These are phyloP conservation scores for Lasiosphaeria miniovina DNA, from an alignment of 495 filamentous ascomycete genomes.

Conservation along the genomic window DNA sequence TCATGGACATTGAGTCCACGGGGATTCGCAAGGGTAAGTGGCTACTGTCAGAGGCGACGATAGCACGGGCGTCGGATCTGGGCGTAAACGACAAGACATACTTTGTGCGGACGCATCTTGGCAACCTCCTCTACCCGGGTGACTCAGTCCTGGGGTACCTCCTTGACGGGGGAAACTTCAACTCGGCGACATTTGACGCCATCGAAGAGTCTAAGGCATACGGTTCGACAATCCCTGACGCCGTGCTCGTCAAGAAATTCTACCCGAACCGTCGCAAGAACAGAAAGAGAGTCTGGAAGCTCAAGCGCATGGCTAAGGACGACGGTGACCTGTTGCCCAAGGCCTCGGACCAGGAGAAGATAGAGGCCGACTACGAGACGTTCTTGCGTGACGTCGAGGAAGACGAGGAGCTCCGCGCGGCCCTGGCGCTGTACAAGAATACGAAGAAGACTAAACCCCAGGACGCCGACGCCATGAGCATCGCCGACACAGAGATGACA, in stretches of 20 bases:
- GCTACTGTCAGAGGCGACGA: constrained; percentile 77
- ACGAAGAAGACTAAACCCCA: constrained; percentile 35
- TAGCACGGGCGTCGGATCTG: constrained; percentile 86
- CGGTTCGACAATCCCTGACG: constrained; percentile 78
- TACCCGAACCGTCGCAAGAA: constrained; percentile 81
- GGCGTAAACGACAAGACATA: constrained; percentile 82
- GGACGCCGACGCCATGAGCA: constrained; percentile 52
- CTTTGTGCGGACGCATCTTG: constrained; percentile 86
- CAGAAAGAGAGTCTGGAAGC: constrained; percentile 81
- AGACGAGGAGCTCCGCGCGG: constrained; percentile 80
- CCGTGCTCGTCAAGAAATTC: constrained; percentile 92
- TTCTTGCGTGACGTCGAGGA: constrained; percentile 97
- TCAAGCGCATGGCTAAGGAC: constrained; percentile 89
- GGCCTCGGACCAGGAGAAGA: constrained; percentile 76
- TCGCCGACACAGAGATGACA: constrained; percentile 64
- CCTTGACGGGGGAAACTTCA: constrained; percentile 84
- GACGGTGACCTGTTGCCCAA: constrained; percentile 75
- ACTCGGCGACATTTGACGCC: constrained; percentile 77
- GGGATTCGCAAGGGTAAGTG: constrained; percentile 76
- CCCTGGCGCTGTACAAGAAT: constrained; percentile 81
- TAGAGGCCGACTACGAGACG: constrained; percentile 91
- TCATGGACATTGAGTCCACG: constrained; percentile 88
- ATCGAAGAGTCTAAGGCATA: constrained; percentile 69
- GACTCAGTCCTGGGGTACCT: constrained; percentile 93
- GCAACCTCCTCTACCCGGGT: constrained; percentile 78